Evolutionary conservation across 1,284 basidiomycete genomes (phyloP).

Genomic region (Cutaneotrichosporon cutaneum): DNA sequence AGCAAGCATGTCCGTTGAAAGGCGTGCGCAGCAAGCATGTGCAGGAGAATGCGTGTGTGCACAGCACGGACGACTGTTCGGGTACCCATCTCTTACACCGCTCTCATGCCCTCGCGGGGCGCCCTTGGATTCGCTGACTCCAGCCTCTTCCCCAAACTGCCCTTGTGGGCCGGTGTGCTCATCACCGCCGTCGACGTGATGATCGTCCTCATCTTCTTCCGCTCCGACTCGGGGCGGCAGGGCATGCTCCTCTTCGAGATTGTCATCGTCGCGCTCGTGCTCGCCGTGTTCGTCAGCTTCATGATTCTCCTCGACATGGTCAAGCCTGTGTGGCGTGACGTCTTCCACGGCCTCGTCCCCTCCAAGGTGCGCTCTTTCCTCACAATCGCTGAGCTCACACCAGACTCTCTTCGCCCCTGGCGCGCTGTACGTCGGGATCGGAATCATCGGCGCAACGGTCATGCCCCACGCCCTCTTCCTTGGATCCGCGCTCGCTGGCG

Average conservation of each 20-base stretch:
- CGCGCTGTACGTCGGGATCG: conserved; percentile 72
- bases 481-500: conserved; percentile 78
- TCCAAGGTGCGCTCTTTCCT: conserved; percentile 53
- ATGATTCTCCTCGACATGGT: conserved; percentile 73
- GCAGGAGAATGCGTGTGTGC: too few relatives aligned
- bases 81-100: neutral
- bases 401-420: conserved; percentile 49
- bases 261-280: conserved; percentile 65
- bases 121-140: neutral
- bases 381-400: neutral
- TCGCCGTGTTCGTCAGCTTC: conserved; percentile 79
- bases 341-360: conserved; percentile 84
- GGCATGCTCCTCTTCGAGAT: conserved; percentile 67
- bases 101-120: neutral
- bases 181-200: conserved; percentile 82
- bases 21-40: neutral
- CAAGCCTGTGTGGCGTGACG: conserved; percentile 69
- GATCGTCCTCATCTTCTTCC: conserved; percentile 55
- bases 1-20: neutral
- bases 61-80: neutral
- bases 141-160: conserved; percentile 70
- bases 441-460: conserved; percentile 67
- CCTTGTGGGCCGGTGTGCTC: conserved; percentile 77
- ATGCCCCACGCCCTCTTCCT: conserved; percentile 89
- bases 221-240: conserved; percentile 42